Conservation (phyloP, 2,329 filamentous ascomycete species). For the Onygenales sp. region DNA sequence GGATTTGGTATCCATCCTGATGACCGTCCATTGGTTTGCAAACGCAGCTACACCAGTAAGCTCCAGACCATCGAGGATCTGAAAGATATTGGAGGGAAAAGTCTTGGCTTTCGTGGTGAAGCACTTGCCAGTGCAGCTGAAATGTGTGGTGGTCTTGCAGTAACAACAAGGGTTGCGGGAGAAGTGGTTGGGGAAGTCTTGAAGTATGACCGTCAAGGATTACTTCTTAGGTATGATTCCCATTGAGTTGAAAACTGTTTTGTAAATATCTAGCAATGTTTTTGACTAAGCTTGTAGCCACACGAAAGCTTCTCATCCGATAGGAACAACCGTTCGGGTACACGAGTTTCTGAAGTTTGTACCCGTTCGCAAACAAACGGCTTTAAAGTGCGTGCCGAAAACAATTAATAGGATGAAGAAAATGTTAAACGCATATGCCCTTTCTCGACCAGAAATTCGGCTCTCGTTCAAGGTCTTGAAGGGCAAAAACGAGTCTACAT, state of each 20-base stretch:
- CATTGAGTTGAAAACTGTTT: background rate
- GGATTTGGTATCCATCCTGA: conserved; percentile 50
- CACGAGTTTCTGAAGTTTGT: conserved; percentile 47
- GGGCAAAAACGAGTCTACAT: conserved; percentile 54
- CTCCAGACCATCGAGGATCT: conserved; percentile 50
- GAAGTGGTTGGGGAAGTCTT: conserved; percentile 45
- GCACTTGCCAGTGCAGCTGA: conserved; percentile 54
- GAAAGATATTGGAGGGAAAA: conserved; percentile 43
- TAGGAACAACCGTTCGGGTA: conserved; percentile 52
- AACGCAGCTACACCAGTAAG: conserved; percentile 55
- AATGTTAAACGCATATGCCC: conserved; percentile 49
- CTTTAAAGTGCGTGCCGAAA: conserved; percentile 42
- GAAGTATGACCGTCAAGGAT: conserved; percentile 43
- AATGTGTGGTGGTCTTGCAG: conserved; percentile 42
- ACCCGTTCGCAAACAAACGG: conserved; percentile 50
- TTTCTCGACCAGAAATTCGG: conserved; percentile 47
- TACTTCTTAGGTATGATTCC: conserved; percentile 33
- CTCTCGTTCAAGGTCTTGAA: conserved; percentile 48
- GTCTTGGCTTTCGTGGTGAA: conserved; percentile 56
- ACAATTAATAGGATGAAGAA: conserved; percentile 43
- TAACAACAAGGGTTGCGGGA: conserved; percentile 49
- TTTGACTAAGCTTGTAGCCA: conserved; percentile 18
- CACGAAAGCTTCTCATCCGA: conserved; percentile 43
- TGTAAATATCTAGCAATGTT: conserved; percentile 13
- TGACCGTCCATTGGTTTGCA: conserved; percentile 48